Evolutionary conservation across 768 basidiomycete species (phyloP).

Genomic region (Pisolithus orientalis): DNA sequence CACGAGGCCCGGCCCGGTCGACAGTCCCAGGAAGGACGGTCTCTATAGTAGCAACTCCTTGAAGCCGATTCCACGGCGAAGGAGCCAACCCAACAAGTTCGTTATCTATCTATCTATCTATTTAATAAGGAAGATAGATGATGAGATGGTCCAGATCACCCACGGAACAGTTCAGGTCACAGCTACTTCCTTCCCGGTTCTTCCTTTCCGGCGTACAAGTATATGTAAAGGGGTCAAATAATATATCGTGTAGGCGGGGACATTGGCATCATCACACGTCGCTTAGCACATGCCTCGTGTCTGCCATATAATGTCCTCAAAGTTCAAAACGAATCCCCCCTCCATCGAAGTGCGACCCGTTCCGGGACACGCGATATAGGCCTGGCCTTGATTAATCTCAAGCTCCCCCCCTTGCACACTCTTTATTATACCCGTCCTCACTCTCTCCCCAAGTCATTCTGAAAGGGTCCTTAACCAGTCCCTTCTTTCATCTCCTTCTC

Average conservation of each 20-base stretch:
- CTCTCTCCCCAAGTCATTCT: constrained; percentile 5
- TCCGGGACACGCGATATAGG: constrained; percentile 26
- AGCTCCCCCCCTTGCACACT: constrained; percentile 10
- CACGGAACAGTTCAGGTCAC: constrained; percentile 1
- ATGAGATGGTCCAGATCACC: neutral
- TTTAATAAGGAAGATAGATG: neutral
- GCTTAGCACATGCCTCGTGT: constrained; percentile 28
- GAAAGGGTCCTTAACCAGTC: constrained; percentile 31
- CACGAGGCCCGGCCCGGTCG: constrained; percentile 25
- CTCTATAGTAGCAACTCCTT: constrained; percentile 6
- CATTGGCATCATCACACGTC: constrained; percentile 25
- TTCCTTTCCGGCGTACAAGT: too few species aligned
- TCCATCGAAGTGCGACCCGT: constrained; percentile 13
- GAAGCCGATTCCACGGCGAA: neutral
- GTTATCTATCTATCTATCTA: neutral
- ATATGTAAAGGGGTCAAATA: neutral
- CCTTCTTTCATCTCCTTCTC: constrained; percentile 10
- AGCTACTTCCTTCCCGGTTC: neutral
- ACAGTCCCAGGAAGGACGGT: constrained; percentile 13
- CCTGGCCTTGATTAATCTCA: constrained; percentile 11
- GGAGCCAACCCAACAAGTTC: neutral
- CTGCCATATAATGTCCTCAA: constrained; percentile 28
- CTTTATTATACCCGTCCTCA: constrained; percentile 12
- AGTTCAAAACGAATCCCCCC: constrained; percentile 16
- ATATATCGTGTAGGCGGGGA: constrained; percentile 8